These are phyloP conservation scores for Colletotrichum sp. DNA, from an alignment of 2,329 filamentous ascomycete genomes.

Conservation along the genomic window DNA sequence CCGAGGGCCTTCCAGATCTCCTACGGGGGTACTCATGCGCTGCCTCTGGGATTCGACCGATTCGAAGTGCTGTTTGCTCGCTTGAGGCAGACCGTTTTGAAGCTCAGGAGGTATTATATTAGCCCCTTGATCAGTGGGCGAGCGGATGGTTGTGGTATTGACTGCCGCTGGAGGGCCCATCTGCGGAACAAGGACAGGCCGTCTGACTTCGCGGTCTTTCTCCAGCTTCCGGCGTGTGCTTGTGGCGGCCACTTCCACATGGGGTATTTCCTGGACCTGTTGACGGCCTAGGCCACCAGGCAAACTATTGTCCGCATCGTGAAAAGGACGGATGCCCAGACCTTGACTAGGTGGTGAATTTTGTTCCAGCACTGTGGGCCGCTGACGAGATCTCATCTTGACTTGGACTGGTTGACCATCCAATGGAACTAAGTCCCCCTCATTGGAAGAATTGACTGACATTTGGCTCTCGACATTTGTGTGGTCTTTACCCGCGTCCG, in stretches of 20 bases:
- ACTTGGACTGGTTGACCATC: not conserved
- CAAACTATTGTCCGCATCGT: not conserved
- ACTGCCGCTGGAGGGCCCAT: not conserved
- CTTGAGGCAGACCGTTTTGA: not conserved
- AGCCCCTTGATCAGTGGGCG: not conserved
- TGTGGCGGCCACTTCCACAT: not conserved
- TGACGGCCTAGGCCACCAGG: not conserved
- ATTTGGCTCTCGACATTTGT: not conserved
- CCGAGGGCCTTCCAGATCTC: not conserved
- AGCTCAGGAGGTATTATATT: not conserved
- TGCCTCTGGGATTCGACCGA: not conserved
- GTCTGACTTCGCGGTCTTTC: not conserved
- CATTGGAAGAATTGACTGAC: not conserved
- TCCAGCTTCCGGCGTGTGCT: not conserved
- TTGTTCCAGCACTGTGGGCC: not conserved
- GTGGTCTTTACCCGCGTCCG: not conserved
- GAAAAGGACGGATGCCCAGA: not conserved
- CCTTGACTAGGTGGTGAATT: not conserved
- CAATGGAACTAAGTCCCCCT: not conserved
- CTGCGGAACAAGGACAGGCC: not conserved
- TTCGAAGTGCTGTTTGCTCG: not conserved
- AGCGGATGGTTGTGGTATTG: not conserved
- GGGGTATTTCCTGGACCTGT: not conserved
- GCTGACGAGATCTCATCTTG: not conserved
- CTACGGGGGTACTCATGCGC: not conserved